A percentile compares a stretch with the other conserved stretches of the same genome.
Evolutionary conservation across 805 yeast genomes (phyloP).

Genomic region (Kurtzmaniella fragi): DNA sequence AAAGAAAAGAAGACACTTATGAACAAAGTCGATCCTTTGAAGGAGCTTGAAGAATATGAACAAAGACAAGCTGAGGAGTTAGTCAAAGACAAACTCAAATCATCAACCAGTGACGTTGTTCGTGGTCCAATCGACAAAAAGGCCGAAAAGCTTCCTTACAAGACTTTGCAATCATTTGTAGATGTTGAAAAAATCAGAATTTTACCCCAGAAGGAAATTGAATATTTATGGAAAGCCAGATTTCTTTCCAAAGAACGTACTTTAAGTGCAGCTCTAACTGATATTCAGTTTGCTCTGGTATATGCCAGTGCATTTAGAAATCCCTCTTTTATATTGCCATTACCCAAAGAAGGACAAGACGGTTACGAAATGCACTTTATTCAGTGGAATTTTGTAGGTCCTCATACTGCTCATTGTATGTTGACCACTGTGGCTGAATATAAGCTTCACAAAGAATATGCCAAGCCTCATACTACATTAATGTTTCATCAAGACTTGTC

Average conservation of each 20-base stretch:
- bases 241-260: slow-evolving; percentile 57
- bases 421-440: slow-evolving; percentile 89
- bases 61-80: slow-evolving; percentile 28
- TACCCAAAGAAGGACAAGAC: slow-evolving; percentile 54
- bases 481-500: slow-evolving; percentile 78
- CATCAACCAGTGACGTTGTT: slow-evolving; percentile 17
- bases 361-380: slow-evolving; percentile 82
- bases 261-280: slow-evolving; percentile 60
- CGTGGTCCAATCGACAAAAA: slow-evolving; percentile 30
- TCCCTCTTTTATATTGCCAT: slow-evolving; percentile 85
- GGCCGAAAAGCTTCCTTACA: slow-evolving; percentile 49
- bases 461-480: slow-evolving; percentile 91
- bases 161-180: slow-evolving; percentile 65
- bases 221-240: slow-evolving; percentile 84
- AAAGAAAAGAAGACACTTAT: slow-evolving; percentile 51
- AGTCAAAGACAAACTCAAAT: slow-evolving; percentile 13
- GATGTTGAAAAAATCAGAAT: slow-evolving; percentile 60
- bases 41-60: slow-evolving; percentile 57
- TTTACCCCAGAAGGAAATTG: slow-evolving; percentile 60
- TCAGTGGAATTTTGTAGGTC: slow-evolving; percentile 90
- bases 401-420: slow-evolving; percentile 80
- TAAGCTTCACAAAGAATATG: slow-evolving; percentile 84
- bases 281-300: slow-evolving; percentile 57
- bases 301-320: slow-evolving; percentile 61
- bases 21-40: slow-evolving; percentile 62